Conservation (phyloP, 192 early-diverging fungal genomes). For the Coemansia sp. region DNA sequence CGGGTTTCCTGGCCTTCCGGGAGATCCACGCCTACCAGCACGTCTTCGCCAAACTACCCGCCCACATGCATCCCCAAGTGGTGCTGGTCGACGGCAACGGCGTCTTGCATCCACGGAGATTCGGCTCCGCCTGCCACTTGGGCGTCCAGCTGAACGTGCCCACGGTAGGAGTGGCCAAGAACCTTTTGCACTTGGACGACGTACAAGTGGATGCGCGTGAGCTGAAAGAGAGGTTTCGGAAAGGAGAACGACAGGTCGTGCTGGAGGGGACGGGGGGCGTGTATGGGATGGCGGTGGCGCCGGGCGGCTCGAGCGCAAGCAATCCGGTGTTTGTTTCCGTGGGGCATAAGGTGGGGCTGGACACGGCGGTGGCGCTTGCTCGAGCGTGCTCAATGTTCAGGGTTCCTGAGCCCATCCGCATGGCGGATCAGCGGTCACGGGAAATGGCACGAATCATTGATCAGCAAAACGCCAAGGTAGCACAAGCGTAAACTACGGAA, state of each 20-base stretch:
- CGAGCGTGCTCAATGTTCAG: constrained; percentile 61
- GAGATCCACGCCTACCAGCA: constrained; percentile 65
- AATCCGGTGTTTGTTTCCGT: constrained; percentile 88
- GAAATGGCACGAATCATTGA: constrained; percentile 25
- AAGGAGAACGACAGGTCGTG: constrained; percentile 41
- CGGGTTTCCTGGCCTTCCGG: constrained; percentile 90
- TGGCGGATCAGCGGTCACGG: constrained; percentile 66
- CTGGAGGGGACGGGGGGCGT: constrained; percentile 52
- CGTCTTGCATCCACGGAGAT: constrained; percentile 77
- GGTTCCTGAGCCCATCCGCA: constrained; percentile 87
- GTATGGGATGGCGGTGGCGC: constrained; percentile 59
- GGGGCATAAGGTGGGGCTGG: constrained; percentile 74
- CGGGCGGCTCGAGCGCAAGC: constrained; percentile 36
- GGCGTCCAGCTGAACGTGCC: constrained; percentile 71
- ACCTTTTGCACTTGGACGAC: constrained; percentile 73
- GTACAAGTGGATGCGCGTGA: constrained; percentile 46
- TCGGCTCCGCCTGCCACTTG: constrained; percentile 85
- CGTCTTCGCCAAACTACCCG: constrained; percentile 58
- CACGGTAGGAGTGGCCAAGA: constrained; percentile 87
- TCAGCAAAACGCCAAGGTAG: no score
- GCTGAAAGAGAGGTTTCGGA: constrained; percentile 55
- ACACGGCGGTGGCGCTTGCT: constrained; percentile 69
- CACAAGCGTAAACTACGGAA: background rate
- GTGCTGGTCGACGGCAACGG: constrained; percentile 90
- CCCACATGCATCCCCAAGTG: constrained; percentile 69